Base-by-base conservation (phyloP, 129 eudicot species). In the Daucus carota region DNA sequence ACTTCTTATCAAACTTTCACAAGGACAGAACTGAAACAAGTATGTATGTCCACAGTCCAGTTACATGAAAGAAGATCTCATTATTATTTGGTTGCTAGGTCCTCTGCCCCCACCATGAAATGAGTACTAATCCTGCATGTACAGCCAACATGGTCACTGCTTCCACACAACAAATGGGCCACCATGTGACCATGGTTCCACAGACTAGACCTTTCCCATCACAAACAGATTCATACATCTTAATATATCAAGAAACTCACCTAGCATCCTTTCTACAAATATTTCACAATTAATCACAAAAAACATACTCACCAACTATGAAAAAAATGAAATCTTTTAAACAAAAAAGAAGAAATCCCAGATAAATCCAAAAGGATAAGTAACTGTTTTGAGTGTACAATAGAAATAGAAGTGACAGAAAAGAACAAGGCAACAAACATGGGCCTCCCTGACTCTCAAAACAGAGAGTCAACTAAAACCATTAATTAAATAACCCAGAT, bases 111-210 rank as follows among this genome's bases (percentile, higher is more conserved):
- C 83, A 63, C 86, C 57, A 59, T 46, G n/a, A 77, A 79, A 73
- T 59, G 52, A 73, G 74, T 79, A 62, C 69, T 73, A 79, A 34
- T 73, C 80, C 72, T 73, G 77, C 81, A 81, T 33, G 65, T 76
- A 81, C 62, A 48, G 42, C 81, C 74, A 71, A 74, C 63, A 59
- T 77, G 75, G 54, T 62, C 72, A 78, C 88, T 84, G 80, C 78
- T 74, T 52, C 22, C 44, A 57, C 73, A 73, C 54, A 68, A 68
- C 44, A 63, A 60, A 44, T 41, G 54, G 68, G 36, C 41, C 33
- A 50, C 28, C 68, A 62, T 72, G 43, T 22, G 18, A n/a, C 65
- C 65, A 1, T 57, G 31, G 24, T 24, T 57, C 54, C 77, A 59
- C 20, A 72, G 76, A 78, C 76, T 13, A 70, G 83, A 74, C 81